A percentile compares a stretch with the other conserved stretches of the same genome.
phyloP scores from a whole-genome alignment of 2,329 filamentous ascomycete genomes.

The Chrysoporthe austroafricana region DNA sequence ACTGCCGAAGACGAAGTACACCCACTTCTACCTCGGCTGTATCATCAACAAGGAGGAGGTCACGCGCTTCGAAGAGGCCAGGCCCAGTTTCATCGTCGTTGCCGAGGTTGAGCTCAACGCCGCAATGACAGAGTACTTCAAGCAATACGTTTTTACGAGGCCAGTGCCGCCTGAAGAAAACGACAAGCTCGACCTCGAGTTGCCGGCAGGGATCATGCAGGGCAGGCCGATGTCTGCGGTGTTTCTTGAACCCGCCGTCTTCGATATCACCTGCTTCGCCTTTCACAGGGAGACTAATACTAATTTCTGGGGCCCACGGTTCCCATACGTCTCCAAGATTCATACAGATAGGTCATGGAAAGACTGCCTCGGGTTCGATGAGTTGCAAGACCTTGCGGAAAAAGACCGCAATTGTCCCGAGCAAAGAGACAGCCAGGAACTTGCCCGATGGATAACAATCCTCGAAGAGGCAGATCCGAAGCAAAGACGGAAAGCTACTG shows the following conservation, averaged over 20 bases:
- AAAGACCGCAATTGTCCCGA: slow-evolving; percentile 54
- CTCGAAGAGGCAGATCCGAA: slow-evolving; percentile 60
- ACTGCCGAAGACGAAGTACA: slow-evolving; percentile 67
- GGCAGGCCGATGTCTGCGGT: slow-evolving; percentile 51
- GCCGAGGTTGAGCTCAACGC: slow-evolving; percentile 63
- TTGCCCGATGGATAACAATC: slow-evolving; percentile 62
- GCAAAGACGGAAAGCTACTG: slow-evolving; percentile 41
- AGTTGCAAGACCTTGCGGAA: slow-evolving; percentile 69
- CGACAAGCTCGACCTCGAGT: slow-evolving; percentile 48
- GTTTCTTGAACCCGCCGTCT: slow-evolving; percentile 74
- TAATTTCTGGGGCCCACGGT: slow-evolving; percentile 74
- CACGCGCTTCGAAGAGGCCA: slow-evolving; percentile 47
- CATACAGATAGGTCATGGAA: slow-evolving; percentile 74
- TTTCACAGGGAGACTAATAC: slow-evolving; percentile 75
- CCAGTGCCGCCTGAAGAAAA: slow-evolving; percentile 46
- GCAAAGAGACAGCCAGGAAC: slow-evolving; percentile 63
- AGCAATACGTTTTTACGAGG: slow-evolving; percentile 49
- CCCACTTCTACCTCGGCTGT: slow-evolving; percentile 80
- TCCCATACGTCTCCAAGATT: slow-evolving; percentile 76
- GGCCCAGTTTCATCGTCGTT: slow-evolving; percentile 68
- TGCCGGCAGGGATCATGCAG: slow-evolving; percentile 49
- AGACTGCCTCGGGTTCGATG: slow-evolving; percentile 70
- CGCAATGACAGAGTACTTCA: slow-evolving; percentile 55
- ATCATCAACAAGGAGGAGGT: slow-evolving; percentile 69
- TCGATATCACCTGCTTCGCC: slow-evolving; percentile 79